These are phyloP conservation scores for Phytopythium aichiense DNA, from an alignment of 352 stramenopile genomes.

Conservation along the genomic window DNA sequence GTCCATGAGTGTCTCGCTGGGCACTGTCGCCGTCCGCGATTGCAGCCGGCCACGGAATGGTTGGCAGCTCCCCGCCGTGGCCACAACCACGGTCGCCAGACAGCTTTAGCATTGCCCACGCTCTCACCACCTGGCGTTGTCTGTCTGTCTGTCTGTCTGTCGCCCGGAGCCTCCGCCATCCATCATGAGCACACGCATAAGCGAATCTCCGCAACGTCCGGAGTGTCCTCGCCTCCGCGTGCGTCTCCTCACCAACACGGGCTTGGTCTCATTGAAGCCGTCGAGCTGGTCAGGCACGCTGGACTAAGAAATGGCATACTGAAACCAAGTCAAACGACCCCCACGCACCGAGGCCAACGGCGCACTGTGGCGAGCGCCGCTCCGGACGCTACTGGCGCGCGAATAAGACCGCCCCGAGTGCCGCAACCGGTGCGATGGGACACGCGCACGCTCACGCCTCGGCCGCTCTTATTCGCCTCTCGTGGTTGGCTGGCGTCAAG, in stretches of 20 bases:
- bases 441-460: neutral
- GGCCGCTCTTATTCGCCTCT: neutral
- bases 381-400: neutral
- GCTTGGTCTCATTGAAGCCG: neutral
- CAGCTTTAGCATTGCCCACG: neutral
- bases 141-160: neutral
- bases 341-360: neutral
- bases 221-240: neutral
- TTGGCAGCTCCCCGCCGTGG: neutral
- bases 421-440: constrained; percentile 1
- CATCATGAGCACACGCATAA: neutral
- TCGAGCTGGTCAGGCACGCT: neutral
- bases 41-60: neutral
- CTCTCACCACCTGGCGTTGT: neutral
- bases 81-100: neutral
- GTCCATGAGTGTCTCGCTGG: neutral
- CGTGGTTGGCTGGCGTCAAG: neutral
- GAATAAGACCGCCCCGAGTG: neutral
- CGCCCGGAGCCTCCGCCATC: neutral
- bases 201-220: neutral
- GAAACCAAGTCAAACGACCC: neutral
- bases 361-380: neutral
- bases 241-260: neutral
- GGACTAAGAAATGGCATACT: neutral
- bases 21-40: neutral